Evolutionary conservation across 2,329 filamentous ascomycete species (phyloP), one percentile per base, ranked within the genome.

Genomic region (Alternaria hordeiaustralica): DNA sequence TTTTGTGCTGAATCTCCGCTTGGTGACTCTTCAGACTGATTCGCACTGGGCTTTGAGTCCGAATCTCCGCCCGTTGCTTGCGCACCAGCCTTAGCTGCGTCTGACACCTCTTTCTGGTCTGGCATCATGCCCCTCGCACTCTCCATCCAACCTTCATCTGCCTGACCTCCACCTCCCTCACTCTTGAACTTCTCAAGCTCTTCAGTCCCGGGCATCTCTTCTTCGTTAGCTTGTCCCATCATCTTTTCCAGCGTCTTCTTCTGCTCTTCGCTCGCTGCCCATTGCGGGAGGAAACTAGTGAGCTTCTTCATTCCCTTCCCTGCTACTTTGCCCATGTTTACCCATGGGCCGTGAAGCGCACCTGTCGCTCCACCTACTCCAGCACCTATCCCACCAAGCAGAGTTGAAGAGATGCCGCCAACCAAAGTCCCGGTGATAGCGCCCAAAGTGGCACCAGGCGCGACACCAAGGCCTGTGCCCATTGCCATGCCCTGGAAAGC

Each of bases 401-500:
- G 59, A 7, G 67, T 70, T 4, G 68, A 71, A n/a, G 68, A 61
- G 3, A 72, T 59, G 15, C 70, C 71, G 10, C 71, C 71, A 2
- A 73, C 66, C 15, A 73, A 28, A 7, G 71, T 70, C 2, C 71
- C 71, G 21, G 68, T 70, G 5, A 73, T 61, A 13, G 69, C 63
- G 33, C 71, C 71, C 10, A 73, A 36, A 3, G 66, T 65, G 6
- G 66, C 71, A 12, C 69, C 70, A 3, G 71, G 69, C 4, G 68
- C 69, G 8, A 70, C 65, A 23, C 71, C 71, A 15, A 73, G 60
- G 10, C 71, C 71, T 15, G 71, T 66, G 11, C 71, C 71, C 21
- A 69, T 63, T 8, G 69, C 68, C 66, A 71, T 67, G n/a, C 71
- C 71, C 21, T 73, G 71, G 25, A 72, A 73, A 0, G 71, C 60